Evolutionary conservation across 2,329 filamentous ascomycete species (phyloP).

Genomic region (Diplodia corticola): DNA sequence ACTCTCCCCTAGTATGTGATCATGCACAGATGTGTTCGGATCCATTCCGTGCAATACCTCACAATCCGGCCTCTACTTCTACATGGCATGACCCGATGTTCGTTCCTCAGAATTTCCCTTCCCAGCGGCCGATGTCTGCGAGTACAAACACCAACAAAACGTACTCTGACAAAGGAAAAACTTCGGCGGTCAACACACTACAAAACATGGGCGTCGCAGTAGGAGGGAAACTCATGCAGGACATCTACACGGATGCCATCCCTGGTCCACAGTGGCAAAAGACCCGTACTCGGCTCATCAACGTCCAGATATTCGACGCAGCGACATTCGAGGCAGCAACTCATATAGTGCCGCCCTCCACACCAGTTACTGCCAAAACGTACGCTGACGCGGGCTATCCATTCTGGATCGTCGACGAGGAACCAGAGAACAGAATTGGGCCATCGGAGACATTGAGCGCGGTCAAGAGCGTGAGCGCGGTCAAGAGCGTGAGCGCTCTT

Average conservation of each 20-base stretch:
- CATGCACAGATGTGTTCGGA: too few relatives aligned
- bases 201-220: not conserved
- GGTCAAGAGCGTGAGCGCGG: not conserved
- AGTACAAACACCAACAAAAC: too few relatives aligned
- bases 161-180: too few relatives aligned
- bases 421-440: not conserved
- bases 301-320: not conserved
- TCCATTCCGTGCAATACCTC: too few relatives aligned
- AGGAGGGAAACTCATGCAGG: not conserved
- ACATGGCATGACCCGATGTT: too few relatives aligned
- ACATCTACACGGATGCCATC: not conserved
- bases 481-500: not conserved
- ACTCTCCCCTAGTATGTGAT: too few relatives aligned
- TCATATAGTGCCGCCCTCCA: not conserved
- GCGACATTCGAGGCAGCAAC: not conserved
- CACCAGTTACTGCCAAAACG: not conserved
- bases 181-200: not conserved
- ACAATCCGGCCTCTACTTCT: too few relatives aligned
- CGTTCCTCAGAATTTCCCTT: too few relatives aligned
- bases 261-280: not conserved
- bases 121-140: too few relatives aligned
- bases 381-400: not conserved
- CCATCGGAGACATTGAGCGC: not conserved
- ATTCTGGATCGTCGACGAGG: not conserved
- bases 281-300: not conserved